Percentiles rank a stretch among this genome's conserved stretches.
Conservation (phyloP, 768 basidiomycete species). For the Sporobolomyces roseus region DNA sequence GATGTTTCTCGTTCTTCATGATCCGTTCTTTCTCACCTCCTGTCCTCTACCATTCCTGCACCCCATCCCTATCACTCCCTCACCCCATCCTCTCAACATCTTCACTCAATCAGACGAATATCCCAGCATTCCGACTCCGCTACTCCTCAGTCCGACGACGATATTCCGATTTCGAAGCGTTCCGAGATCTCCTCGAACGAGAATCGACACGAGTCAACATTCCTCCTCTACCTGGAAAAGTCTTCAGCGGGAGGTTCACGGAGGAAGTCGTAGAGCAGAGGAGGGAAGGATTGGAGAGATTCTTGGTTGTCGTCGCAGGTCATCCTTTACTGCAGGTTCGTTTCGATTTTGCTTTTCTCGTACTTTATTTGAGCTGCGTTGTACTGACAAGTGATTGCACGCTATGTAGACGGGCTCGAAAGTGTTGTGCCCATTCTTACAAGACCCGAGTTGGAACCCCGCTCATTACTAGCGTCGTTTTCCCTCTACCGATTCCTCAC, state of each 20-base stretch:
- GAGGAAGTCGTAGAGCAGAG: slow-evolving; percentile 93
- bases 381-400: background rate
- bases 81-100: background rate
- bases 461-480: slow-evolving; percentile 29
- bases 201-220: slow-evolving; percentile 97
- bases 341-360: slow-evolving; percentile 5
- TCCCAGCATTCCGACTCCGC: slow-evolving; percentile 93
- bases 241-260: slow-evolving; percentile 96
- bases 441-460: slow-evolving; percentile 43
- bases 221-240: slow-evolving; percentile 92
- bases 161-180: slow-evolving; percentile 92
- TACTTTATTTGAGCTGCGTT: too few relatives aligned
- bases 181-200: slow-evolving; percentile 94
- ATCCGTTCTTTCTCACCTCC: background rate
- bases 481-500: background rate
- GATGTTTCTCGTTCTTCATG: too few relatives aligned
- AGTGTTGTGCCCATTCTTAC: slow-evolving; percentile 42
- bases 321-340: slow-evolving; percentile 90
- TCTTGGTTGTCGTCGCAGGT: slow-evolving; percentile 91
- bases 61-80: background rate
- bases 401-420: slow-evolving; percentile 39
- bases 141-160: slow-evolving; percentile 81
- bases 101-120: slow-evolving; percentile 72
- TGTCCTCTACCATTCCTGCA: background rate
- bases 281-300: slow-evolving; percentile 88